A percentile compares a stretch with the other conserved stretches of the same genome.
These are phyloP conservation scores for Physcia stellaris DNA, from an alignment of 495 filamentous ascomycete genomes.

Conservation along the genomic window DNA sequence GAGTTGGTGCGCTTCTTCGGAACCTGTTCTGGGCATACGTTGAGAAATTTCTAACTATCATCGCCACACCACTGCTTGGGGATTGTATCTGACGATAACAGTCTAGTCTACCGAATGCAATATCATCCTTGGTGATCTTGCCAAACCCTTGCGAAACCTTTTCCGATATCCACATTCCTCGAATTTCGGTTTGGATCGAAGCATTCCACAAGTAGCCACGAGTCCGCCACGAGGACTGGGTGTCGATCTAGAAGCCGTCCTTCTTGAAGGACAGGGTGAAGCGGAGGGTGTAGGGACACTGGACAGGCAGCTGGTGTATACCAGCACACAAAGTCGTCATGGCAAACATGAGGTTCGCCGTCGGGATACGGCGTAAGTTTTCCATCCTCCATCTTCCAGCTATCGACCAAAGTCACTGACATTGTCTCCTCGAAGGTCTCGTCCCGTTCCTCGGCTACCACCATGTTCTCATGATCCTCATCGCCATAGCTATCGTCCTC, in stretches of 20 bases:
- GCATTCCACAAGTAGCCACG: no score
- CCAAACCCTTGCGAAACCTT: no score
- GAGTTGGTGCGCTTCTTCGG: no score
- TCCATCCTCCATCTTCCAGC: neutral
- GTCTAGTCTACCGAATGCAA: no score
- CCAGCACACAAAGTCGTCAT: slow-evolving; percentile 9
- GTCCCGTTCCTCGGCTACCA: slow-evolving; percentile 96
- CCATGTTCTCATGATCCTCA: slow-evolving; percentile 96
- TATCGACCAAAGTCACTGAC: neutral
- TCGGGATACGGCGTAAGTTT: slow-evolving; percentile 16
- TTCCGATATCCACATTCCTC: no score
- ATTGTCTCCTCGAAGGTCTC: slow-evolving; percentile 42
- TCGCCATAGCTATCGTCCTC: slow-evolving; percentile 85
- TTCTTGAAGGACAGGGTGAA: slow-evolving; percentile 15
- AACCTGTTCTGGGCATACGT: no score
- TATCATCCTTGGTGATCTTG: no score
- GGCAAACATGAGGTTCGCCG: slow-evolving; percentile 21
- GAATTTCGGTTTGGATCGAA: no score
- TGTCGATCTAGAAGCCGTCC: slow-evolving; percentile 11
- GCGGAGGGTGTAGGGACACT: slow-evolving; percentile 2
- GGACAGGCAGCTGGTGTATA: neutral
- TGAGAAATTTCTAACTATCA: no score
- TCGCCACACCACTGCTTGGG: no score
- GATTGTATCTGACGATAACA: no score
- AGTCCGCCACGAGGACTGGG: slow-evolving; percentile 8